phyloP scores from a whole-genome alignment of 305 asterid genomes.

The Fraxinus floribunda region DNA sequence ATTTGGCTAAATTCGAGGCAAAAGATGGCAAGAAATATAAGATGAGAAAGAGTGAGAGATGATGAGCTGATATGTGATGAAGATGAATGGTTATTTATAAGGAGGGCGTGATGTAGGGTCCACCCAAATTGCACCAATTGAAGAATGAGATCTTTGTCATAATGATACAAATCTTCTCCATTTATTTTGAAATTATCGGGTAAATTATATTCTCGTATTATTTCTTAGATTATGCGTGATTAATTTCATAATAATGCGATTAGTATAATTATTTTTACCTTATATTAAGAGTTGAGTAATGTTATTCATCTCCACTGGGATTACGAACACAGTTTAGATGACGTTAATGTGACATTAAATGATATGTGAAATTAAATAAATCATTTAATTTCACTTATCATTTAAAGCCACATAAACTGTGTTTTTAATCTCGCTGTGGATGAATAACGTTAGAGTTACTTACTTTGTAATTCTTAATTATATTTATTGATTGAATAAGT shows the following conservation, averaged over 20 bases:
- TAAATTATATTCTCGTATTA: neutral
- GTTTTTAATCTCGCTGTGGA: too few species aligned
- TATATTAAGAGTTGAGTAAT: too few species aligned
- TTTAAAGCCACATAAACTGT: too few species aligned
- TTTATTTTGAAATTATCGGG: neutral
- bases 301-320: too few species aligned
- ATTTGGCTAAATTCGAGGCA: neutral
- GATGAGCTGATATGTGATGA: constrained; percentile 32
- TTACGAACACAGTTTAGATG: too few species aligned
- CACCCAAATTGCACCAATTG: constrained; percentile 15
- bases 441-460: too few species aligned
- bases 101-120: constrained; percentile 26
- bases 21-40: neutral
- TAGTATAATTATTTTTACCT: too few species aligned
- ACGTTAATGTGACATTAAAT: too few species aligned
- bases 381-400: too few species aligned
- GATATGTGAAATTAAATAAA: too few species aligned
- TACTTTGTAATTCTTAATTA: too few species aligned
- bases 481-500: too few species aligned
- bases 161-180: constrained; percentile 7
- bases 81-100: constrained; percentile 38
- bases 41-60: neutral
- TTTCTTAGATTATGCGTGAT: neutral
- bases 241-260: neutral
- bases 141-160: constrained; percentile 13